Base-by-base conservation (phyloP, 352 stramenopile genomes). In the Phytophthora parvispora region DNA sequence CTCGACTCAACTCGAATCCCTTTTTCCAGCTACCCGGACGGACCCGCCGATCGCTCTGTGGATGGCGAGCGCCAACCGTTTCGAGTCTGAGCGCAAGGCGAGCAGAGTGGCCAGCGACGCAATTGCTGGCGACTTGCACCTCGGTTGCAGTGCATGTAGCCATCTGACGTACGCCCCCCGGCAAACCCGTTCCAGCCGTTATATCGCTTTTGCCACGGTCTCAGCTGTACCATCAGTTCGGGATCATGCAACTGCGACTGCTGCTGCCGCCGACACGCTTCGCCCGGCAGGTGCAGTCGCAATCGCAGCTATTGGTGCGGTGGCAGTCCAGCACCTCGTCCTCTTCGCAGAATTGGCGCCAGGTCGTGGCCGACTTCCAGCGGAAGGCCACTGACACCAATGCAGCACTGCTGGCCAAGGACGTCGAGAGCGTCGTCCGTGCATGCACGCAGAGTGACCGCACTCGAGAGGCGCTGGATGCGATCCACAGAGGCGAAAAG, bases 391-490 rank as follows among this genome's bases (percentile, higher is more conserved):
- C 61, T 52, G 63, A 72, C 47, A 61, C 40, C 13, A 67, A 25
- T 49, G 61, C 22, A 56, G 56, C 59, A 22, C 34, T 75, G 32
- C 31, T 18, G 1, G 7, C 64, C 28, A 42, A 72, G 15, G 76
- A 84, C 10, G 67, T 90, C 3, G 60, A 68, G 18, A 51, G 32
- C 1, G 52, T 86, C 24, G 68, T 92, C 16, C 61, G 67, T 29
- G 59, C 77, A 1, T 94, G 86, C 34, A 79, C 75, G 0, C 56
- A 70, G 9, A 78, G 77, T 20, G 80, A 79, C 22, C 79, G 84
- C 22, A 65, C 80, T 28, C 86, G 81, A 18, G 86, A 92, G 59
- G 86, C 86, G 1, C 45, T 87, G 53, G 77, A 80, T 53, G 78
- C 78, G 1, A 60, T 92, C n/a, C 51, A 54, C 18, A 73, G 64